A percentile compares a stretch with the other conserved stretches of the same genome.
Evolutionary conservation across 2,329 filamentous ascomycete genomes (phyloP).

Genomic region (Botryotinia narcissicola): DNA sequence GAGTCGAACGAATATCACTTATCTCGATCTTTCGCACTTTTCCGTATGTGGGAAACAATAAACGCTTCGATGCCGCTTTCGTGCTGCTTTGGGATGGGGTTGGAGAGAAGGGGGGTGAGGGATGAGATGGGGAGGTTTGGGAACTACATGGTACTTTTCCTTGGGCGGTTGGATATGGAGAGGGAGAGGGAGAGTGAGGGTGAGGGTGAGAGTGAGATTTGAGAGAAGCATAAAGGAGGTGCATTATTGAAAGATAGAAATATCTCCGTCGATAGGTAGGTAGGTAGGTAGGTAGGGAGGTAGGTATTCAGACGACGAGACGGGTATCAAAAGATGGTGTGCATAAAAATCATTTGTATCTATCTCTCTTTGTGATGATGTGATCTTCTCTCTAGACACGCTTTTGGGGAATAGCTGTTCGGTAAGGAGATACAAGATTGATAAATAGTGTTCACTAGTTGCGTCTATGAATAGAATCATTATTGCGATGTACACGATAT

Average conservation of each 20-base stretch:
- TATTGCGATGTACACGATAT: background rate
- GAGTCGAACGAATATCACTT: background rate
- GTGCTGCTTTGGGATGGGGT: background rate
- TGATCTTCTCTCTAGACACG: background rate
- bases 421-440: too few species aligned
- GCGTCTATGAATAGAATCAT: constrained; percentile 7
- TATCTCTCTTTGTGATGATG: too few species aligned
- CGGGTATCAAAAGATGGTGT: background rate
- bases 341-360: background rate
- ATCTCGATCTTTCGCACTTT: background rate
- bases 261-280: too few species aligned
- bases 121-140: too few species aligned
- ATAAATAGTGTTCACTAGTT: background rate
- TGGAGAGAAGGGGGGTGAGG: too few species aligned
- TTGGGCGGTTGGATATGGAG: background rate
- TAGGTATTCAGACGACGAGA: background rate
- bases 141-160: too few species aligned
- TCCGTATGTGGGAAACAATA: background rate
- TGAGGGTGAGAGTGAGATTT: background rate
- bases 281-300: too few species aligned
- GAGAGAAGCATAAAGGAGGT: background rate
- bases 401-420: background rate
- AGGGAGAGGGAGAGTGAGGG: too few species aligned
- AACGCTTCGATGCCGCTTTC: background rate
- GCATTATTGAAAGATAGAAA: background rate